Evolutionary conservation across 768 basidiomycete species (phyloP).

Genomic region (Auricularia cornea): DNA sequence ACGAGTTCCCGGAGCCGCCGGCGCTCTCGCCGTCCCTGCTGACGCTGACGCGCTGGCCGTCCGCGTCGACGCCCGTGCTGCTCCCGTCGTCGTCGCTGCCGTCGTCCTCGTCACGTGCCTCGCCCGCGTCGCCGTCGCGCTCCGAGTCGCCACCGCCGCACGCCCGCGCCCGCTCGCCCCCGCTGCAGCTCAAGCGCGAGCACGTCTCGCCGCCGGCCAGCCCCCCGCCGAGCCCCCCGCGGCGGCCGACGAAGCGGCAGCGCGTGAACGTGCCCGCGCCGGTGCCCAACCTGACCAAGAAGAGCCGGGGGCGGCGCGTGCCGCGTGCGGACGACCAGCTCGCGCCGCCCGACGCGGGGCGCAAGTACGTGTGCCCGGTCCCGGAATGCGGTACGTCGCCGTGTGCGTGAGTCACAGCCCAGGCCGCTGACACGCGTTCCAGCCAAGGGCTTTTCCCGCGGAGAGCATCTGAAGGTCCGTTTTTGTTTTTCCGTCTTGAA

Average conservation of each 20-base stretch:
- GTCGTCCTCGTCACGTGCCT: too few species aligned
- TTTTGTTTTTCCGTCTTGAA: background rate
- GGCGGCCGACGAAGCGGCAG: background rate
- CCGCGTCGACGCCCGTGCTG: too few species aligned
- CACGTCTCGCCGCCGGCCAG: too few species aligned
- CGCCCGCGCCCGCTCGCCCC: too few species aligned
- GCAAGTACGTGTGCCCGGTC: slow-evolving; percentile 1
- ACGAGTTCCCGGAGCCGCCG: background rate
- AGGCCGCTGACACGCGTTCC: background rate
- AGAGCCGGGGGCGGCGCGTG: slow-evolving; percentile 69
- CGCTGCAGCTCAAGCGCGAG: background rate
- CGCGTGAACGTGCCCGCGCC: slow-evolving; percentile 40
- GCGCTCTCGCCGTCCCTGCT: background rate
- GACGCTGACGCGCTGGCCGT: too few species aligned
- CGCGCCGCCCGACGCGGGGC: background rate
- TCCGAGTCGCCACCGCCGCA: too few species aligned
- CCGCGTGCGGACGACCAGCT: slow-evolving; percentile 23
- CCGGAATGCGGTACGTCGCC: background rate
- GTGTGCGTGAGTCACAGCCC: background rate
- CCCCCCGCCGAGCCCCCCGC: too few species aligned
- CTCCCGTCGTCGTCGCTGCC: too few species aligned
- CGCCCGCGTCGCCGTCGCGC: too few species aligned
- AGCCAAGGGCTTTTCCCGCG: background rate
- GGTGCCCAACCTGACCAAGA: slow-evolving; percentile 72
- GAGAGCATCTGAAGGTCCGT: background rate